Conservation (phyloP, 2,329 filamentous ascomycete species). For the Curvularia sp. region DNA sequence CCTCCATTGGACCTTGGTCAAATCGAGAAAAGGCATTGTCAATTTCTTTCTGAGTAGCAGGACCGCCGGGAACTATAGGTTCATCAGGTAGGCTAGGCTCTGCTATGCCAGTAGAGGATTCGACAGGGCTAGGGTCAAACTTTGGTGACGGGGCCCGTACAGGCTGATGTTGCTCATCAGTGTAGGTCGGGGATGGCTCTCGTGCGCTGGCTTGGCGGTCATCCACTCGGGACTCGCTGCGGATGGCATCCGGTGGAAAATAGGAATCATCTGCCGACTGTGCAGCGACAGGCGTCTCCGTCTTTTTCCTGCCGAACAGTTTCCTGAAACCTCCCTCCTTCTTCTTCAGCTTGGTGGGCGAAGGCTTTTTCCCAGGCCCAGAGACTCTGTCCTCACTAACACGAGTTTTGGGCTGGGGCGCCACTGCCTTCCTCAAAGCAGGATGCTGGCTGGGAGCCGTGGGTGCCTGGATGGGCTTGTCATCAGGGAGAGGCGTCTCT, state of each 20-base stretch:
- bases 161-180: slow-evolving; percentile 32
- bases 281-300: slow-evolving; percentile 26
- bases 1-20: slow-evolving; percentile 84
- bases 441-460: slow-evolving; percentile 51
- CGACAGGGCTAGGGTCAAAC: slow-evolving; percentile 37
- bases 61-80: slow-evolving; percentile 65
- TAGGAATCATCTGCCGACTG: slow-evolving; percentile 31
- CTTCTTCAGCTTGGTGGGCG: slow-evolving; percentile 50
- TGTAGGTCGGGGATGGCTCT: slow-evolving; percentile 38
- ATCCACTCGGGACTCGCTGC: slow-evolving; percentile 38
- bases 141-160: slow-evolving; percentile 31
- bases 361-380: slow-evolving; percentile 35
- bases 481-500: slow-evolving; percentile 34
- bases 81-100: slow-evolving; percentile 54
- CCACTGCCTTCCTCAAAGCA: slow-evolving; percentile 48
- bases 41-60: slow-evolving; percentile 67
- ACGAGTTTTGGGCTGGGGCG: slow-evolving; percentile 21
- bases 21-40: slow-evolving; percentile 72
- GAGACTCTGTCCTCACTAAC: slow-evolving; percentile 31
- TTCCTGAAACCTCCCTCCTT: slow-evolving; percentile 51
- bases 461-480: slow-evolving; percentile 35
- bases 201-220: slow-evolving; percentile 32
- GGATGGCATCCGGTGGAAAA: slow-evolving; percentile 28
- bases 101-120: slow-evolving; percentile 28
- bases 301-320: slow-evolving; percentile 52